A percentile compares a stretch with the other conserved stretches of the same genome.
These are phyloP conservation scores for Quercus alba DNA, from an alignment of 306 rosid species.

Conservation along the genomic window DNA sequence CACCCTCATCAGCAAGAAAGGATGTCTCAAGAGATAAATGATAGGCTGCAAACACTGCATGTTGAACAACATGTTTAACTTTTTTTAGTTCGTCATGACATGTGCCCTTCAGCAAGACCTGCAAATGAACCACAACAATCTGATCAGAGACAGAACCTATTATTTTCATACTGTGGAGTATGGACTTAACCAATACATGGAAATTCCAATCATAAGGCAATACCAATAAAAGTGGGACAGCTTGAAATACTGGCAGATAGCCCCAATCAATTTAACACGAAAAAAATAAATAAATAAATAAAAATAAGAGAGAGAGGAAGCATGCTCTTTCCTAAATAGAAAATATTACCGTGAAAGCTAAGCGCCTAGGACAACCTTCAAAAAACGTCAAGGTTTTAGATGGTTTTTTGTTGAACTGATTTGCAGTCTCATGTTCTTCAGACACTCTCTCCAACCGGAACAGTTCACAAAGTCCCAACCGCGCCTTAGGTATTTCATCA, in stretches of 20 bases:
- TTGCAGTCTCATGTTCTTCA: slow-evolving; percentile 65
- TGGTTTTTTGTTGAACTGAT: slow-evolving; percentile 68
- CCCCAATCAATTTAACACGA: neutral
- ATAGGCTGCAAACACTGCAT: slow-evolving; percentile 93
- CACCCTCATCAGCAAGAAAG: slow-evolving; percentile 98
- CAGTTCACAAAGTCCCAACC: slow-evolving; percentile 84
- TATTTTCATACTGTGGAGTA: neutral
- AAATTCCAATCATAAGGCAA: slow-evolving; percentile 5
- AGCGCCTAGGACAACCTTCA: slow-evolving; percentile 95
- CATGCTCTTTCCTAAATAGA: neutral
- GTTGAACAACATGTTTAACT: slow-evolving; percentile 82
- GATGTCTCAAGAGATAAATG: slow-evolving; percentile 98
- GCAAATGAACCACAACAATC: slow-evolving; percentile 26
- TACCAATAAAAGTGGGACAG: neutral
- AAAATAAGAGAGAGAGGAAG: neutral
- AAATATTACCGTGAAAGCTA: slow-evolving; percentile 85
- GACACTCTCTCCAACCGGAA: slow-evolving; percentile 70
- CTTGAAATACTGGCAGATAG: slow-evolving; percentile 10
- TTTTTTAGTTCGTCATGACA: slow-evolving; percentile 84
- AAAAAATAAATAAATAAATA: neutral
- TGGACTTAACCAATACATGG: neutral
- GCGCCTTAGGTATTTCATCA: slow-evolving; percentile 59
- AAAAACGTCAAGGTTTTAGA: slow-evolving; percentile 91
- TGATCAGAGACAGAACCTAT: slow-evolving; percentile 28
- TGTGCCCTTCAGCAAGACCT: slow-evolving; percentile 87